Evolutionary conservation across 345 rosid species (phyloP).

Genomic region (Erucastrum elatum): DNA sequence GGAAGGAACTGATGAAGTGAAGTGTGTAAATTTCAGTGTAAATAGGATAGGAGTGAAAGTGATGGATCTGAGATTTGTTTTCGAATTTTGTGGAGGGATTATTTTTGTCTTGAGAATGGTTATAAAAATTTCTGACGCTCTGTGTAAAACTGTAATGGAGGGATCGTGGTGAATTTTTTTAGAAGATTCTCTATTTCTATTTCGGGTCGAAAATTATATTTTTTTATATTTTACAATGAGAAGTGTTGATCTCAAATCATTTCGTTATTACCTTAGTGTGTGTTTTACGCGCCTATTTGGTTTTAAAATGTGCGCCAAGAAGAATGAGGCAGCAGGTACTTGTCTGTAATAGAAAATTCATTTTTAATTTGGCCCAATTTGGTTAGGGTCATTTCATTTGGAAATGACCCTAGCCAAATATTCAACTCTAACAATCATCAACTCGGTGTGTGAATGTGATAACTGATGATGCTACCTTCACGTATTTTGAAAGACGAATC

Average conservation of each 20-base stretch:
- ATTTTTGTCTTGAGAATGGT: neutral
- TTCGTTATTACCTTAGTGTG: neutral
- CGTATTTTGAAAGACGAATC: neutral
- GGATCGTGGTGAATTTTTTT: conserved; percentile 6
- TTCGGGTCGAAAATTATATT: neutral
- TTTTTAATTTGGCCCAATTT: neutral
- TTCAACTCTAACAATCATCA: neutral
- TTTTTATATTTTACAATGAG: neutral
- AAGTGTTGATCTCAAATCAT: conserved; percentile 16
- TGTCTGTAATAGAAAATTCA: neutral
- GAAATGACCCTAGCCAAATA: neutral
- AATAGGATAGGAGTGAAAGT: conserved; percentile 15
- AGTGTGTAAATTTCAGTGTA: neutral
- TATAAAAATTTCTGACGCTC: neutral
- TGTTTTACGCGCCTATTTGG: neutral
- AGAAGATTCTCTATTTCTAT: conserved; percentile 9
- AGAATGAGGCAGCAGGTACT: neutral
- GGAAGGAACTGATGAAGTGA: conserved; percentile 14
- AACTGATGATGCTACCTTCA: neutral
- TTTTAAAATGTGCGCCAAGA: neutral
- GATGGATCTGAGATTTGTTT: conserved; percentile 29
- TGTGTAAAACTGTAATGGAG: conserved; percentile 28
- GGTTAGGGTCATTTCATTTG: neutral
- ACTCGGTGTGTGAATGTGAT: neutral
- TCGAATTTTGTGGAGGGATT: conserved; percentile 36